Evolutionary conservation across 2,329 filamentous ascomycete species (phyloP).

Genomic region (Drechslera avenae): DNA sequence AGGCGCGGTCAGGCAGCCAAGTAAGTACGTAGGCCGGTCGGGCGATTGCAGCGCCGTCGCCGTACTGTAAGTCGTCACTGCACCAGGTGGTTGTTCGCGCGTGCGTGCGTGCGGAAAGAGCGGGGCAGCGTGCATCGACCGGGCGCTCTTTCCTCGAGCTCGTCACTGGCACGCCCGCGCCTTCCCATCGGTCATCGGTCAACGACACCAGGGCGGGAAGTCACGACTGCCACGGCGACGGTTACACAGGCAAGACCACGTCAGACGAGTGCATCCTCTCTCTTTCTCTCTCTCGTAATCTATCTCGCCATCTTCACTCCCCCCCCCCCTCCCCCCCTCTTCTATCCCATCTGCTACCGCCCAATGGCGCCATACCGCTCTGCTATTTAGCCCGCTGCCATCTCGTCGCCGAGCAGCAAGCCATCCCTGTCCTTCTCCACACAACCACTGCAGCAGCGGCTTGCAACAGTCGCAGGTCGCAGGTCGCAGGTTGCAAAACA

Average conservation of each 20-base stretch:
- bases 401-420: constrained; percentile 7
- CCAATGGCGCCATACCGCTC: constrained; percentile 11
- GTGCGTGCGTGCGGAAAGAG: constrained; percentile 1
- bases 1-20: constrained; percentile 1
- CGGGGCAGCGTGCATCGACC: constrained; percentile 24
- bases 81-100: not conserved
- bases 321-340: too few relatives aligned
- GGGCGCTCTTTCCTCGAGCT: constrained; percentile 21
- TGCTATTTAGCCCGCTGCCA: constrained; percentile 13
- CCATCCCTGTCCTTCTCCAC: constrained; percentile 26
- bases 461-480: constrained; percentile 11
- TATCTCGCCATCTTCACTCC: constrained; percentile 9
- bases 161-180: constrained; percentile 10
- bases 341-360: constrained; percentile 4
- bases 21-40: not conserved
- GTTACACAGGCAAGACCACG: constrained; percentile 25
- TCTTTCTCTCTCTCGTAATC: too few relatives aligned
- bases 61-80: not conserved
- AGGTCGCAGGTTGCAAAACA: constrained; percentile 4
- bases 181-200: constrained; percentile 25
- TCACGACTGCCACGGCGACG: constrained; percentile 17
- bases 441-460: constrained; percentile 18
- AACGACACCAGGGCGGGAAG: constrained; percentile 20
- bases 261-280: constrained; percentile 10
- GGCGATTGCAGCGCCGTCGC: constrained; percentile 2